Conservation (phyloP, 2,329 filamentous ascomycete genomes). For the Pestalotiopsis sp. region DNA sequence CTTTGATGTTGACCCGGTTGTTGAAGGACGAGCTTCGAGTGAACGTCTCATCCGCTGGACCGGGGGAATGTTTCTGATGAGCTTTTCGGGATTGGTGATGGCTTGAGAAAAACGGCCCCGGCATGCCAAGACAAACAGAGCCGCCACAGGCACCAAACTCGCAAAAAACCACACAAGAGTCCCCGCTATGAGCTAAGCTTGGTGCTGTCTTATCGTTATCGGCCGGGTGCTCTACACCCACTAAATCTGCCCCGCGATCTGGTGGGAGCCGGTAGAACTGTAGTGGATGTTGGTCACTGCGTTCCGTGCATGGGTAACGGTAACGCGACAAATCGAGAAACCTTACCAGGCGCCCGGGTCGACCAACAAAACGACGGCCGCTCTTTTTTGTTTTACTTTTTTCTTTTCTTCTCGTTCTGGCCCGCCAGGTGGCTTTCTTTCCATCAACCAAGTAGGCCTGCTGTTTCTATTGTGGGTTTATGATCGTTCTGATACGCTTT, state of each 20-base stretch:
- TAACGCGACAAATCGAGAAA: not conserved
- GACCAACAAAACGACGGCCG: not conserved
- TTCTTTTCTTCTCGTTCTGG: not conserved
- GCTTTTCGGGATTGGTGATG: slow-evolving; percentile 6
- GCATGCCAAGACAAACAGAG: slow-evolving; percentile 7
- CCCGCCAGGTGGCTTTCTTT: not conserved
- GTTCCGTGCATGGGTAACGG: slow-evolving; percentile 5
- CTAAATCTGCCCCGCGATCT: slow-evolving; percentile 5
- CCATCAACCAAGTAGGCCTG: not conserved
- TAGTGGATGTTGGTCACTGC: not conserved
- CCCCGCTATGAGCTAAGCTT: not conserved
- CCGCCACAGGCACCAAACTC: not conserved
- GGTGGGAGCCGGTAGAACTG: not conserved
- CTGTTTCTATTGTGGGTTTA: too few relatives aligned
- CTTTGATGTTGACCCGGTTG: not conserved
- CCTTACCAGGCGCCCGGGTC: slow-evolving; percentile 1
- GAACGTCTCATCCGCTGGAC: not conserved
- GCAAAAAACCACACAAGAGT: not conserved
- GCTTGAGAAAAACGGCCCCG: slow-evolving; percentile 1
- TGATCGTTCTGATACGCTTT: not conserved
- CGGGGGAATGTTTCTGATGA: not conserved
- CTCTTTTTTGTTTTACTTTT: too few relatives aligned
- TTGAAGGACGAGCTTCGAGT: not conserved
- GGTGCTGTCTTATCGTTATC: slow-evolving; percentile 14
- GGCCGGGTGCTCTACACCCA: not conserved